Conservation (phyloP, 768 basidiomycete genomes). For the Phaeolepiota aurea region DNA sequence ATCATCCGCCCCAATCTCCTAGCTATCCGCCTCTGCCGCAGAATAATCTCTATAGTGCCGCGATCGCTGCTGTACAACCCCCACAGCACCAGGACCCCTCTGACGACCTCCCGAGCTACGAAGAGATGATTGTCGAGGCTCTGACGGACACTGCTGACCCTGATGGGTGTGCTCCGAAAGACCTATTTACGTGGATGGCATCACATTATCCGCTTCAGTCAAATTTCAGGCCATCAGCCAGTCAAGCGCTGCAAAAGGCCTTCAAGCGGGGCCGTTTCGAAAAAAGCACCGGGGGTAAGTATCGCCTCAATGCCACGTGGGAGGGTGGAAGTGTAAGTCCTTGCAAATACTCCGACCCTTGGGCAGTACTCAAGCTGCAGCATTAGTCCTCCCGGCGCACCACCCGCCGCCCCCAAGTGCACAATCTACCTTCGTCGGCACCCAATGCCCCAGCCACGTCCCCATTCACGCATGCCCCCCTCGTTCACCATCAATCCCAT, state of each 20-base stretch:
- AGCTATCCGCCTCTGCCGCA: conserved; percentile 27
- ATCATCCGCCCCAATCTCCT: conserved; percentile 22
- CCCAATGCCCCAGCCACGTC: conserved; percentile 26
- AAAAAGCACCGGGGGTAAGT: conserved; percentile 67
- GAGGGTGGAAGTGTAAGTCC: conserved; percentile 70
- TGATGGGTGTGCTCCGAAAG: conserved; percentile 79
- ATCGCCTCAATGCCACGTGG: conserved; percentile 69
- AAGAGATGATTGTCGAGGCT: conserved; percentile 88
- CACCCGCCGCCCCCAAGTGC: conserved; percentile 73
- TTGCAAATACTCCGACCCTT: conserved; percentile 4
- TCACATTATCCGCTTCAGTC: conserved; percentile 72
- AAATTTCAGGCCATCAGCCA: conserved; percentile 87
- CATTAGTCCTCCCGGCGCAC: conserved; percentile 65
- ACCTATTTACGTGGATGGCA: conserved; percentile 80
- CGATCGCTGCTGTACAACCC: conserved; percentile 11
- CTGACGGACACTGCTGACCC: conserved; percentile 56
- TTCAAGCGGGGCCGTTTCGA: conserved; percentile 74
- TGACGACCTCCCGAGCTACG: conserved; percentile 75
- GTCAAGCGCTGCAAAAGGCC: conserved; percentile 84
- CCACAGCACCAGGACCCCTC: conserved; percentile 10
- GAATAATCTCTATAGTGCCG: too few species aligned
- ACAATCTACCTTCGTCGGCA: conserved; percentile 19
- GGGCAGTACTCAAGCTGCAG: not conserved
- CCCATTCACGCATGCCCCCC: conserved; percentile 56
- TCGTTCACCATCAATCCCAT: conserved; percentile 26